Conservation (phyloP, 1,284 basidiomycete species). For the Sanghuangporus sanghuang region DNA sequence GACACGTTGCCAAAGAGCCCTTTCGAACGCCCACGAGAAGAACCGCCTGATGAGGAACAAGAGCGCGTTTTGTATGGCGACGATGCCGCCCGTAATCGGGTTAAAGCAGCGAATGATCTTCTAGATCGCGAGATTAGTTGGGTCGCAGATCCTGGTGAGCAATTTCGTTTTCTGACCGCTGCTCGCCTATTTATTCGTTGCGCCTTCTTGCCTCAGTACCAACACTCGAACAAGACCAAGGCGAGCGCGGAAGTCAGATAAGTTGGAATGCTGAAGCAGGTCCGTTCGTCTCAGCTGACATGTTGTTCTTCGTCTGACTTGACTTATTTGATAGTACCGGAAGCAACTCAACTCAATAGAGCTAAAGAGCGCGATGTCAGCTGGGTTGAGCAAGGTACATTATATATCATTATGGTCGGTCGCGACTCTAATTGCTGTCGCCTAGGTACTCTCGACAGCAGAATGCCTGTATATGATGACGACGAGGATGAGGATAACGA, state of each 20-base stretch:
- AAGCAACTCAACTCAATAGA: slow-evolving; percentile 32
- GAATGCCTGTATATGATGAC: slow-evolving; percentile 54
- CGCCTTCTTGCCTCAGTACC: slow-evolving; percentile 1
- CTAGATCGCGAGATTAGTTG: slow-evolving; percentile 65
- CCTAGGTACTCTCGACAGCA: slow-evolving; percentile 20
- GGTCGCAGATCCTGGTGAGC: slow-evolving; percentile 64
- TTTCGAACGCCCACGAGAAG: slow-evolving; percentile 40
- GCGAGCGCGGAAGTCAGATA: slow-evolving; percentile 49
- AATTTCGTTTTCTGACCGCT: neutral
- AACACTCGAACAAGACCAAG: neutral
- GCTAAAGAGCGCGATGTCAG: slow-evolving; percentile 8
- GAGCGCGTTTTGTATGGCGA: slow-evolving; percentile 46
- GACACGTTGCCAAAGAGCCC: slow-evolving; percentile 64
- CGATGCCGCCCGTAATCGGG: neutral
- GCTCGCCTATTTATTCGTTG: neutral
- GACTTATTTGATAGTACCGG: slow-evolving; percentile 30
- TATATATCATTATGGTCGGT: neutral
- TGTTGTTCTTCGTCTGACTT: neutral
- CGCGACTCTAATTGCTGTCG: neutral
- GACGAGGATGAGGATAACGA: slow-evolving; percentile 31
- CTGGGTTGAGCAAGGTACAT: slow-evolving; percentile 15
- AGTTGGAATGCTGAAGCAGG: slow-evolving; percentile 72
- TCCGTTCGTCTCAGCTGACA: slow-evolving; percentile 29
- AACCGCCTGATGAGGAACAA: slow-evolving; percentile 46
- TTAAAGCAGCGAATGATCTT: slow-evolving; percentile 1